Percentiles rank a stretch among this genome's conserved stretches.
Conservation (phyloP, 345 rosid species). For the Moricandia arvensis region DNA sequence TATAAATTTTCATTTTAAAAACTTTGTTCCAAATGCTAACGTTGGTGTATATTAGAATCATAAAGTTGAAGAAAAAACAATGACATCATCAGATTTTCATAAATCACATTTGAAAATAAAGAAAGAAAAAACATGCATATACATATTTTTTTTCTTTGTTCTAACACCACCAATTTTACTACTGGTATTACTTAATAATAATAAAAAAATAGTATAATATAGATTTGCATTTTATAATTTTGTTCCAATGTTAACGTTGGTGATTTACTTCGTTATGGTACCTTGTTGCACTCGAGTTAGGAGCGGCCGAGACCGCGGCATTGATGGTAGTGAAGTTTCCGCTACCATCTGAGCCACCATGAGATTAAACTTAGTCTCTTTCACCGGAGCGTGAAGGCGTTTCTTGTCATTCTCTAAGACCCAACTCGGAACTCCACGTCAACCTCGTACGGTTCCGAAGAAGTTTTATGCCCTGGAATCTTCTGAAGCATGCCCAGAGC, state of each 20-base stretch:
- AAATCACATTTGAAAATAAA: background rate
- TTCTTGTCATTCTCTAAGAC: constrained; percentile 46
- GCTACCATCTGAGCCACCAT: constrained; percentile 71
- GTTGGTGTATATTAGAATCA: background rate
- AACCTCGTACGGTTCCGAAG: constrained; percentile 43
- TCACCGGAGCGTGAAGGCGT: constrained; percentile 42
- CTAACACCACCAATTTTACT: background rate
- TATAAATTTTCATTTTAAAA: too few species aligned
- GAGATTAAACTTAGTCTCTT: constrained; percentile 44
- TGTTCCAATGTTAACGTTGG: background rate
- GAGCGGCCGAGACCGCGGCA: constrained; percentile 75
- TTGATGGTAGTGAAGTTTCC: constrained; percentile 61
- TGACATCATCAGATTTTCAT: background rate
- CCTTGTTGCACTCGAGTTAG: constrained; percentile 66
- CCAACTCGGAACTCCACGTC: constrained; percentile 60
- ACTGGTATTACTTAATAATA: background rate
- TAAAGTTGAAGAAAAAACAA: background rate
- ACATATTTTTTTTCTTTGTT: constrained; percentile 1
- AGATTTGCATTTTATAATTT: background rate
- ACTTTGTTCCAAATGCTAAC: too few species aligned
- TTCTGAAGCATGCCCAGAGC: constrained; percentile 63
- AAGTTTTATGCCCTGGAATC: constrained; percentile 40
- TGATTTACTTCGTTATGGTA: constrained; percentile 15
- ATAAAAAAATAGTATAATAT: background rate
- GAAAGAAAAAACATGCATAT: too few species aligned